Percentiles rank a stretch among this genome's conserved stretches.
These are phyloP conservation scores for Lagenaria siceraria DNA, from an alignment of 306 rosid genomes.

Conservation along the genomic window DNA sequence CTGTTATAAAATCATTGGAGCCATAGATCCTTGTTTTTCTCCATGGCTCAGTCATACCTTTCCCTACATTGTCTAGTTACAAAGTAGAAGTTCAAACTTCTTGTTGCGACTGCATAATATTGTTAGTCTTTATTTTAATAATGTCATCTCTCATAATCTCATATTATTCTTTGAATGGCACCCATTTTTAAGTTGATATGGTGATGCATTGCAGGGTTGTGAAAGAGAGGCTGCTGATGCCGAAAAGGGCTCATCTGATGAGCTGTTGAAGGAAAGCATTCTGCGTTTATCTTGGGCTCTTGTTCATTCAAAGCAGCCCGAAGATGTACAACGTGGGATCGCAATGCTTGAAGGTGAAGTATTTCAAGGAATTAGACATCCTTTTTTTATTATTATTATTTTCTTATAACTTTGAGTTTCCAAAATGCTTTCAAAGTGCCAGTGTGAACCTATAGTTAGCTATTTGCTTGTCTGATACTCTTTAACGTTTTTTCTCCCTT, in stretches of 20 bases:
- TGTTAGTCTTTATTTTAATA: not conserved
- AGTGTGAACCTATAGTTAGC: not conserved
- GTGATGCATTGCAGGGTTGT: slow-evolving; percentile 42
- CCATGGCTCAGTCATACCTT: not conserved
- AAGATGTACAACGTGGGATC: slow-evolving; percentile 86
- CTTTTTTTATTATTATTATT: not conserved
- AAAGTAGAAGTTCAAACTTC: not conserved
- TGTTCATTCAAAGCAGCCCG: slow-evolving; percentile 68
- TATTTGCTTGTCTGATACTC: not conserved
- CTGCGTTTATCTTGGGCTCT: slow-evolving; percentile 91
- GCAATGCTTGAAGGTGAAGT: slow-evolving; percentile 80
- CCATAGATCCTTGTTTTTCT: not conserved
- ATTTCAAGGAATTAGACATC: not conserved
- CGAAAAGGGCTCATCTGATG: slow-evolving; percentile 41
- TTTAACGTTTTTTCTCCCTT: not conserved
- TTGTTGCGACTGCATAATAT: not conserved
- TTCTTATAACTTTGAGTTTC: not conserved
- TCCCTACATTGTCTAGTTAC: not conserved
- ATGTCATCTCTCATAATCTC: not conserved
- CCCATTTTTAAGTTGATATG: not conserved
- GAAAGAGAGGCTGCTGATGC: slow-evolving; percentile 78
- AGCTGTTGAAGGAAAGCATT: slow-evolving; percentile 44
- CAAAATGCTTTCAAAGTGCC: not conserved
- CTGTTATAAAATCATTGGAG: not conserved
- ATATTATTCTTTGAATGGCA: not conserved